Evolutionary conservation across 192 early-diverging fungal species (phyloP).

Genomic region (Backusella psychrophila): DNA sequence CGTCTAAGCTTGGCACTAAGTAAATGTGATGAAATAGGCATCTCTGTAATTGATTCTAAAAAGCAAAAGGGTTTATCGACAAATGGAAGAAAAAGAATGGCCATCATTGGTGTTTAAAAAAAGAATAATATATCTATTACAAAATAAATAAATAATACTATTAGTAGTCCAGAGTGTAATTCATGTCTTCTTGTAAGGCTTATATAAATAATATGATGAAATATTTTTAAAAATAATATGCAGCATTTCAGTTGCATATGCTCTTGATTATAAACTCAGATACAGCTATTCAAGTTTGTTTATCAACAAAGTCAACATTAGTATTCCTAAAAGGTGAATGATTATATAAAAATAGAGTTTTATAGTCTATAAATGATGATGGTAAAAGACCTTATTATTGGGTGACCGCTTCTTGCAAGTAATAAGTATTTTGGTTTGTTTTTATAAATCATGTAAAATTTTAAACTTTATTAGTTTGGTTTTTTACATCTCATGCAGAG

Average conservation of each 20-base stretch:
- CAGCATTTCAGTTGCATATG: too few species aligned
- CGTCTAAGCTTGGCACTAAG: constrained; percentile 26
- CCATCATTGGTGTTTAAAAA: not conserved
- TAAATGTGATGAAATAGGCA: constrained; percentile 34
- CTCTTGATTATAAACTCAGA: too few species aligned
- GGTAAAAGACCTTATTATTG: not conserved
- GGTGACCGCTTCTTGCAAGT: too few species aligned
- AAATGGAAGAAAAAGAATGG: constrained; percentile 30
- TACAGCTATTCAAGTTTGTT: too few species aligned
- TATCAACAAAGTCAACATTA: too few species aligned
- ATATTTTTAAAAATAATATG: too few species aligned
- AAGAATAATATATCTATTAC: not conserved
- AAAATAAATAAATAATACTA: not conserved
- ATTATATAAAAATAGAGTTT: not conserved
- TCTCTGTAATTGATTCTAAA: constrained; percentile 14
- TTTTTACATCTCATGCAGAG: not conserved
- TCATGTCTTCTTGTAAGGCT: too few species aligned
- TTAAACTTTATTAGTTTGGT: not conserved
- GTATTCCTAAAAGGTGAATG: not conserved
- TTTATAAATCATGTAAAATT: not conserved
- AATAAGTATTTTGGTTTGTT: not conserved
- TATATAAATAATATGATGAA: too few species aligned
- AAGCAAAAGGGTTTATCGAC: constrained; percentile 12
- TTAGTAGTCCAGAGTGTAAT: not conserved
- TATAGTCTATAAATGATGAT: not conserved